phyloP scores from a whole-genome alignment of 768 basidiomycete genomes.

The Amanita brunnescens region DNA sequence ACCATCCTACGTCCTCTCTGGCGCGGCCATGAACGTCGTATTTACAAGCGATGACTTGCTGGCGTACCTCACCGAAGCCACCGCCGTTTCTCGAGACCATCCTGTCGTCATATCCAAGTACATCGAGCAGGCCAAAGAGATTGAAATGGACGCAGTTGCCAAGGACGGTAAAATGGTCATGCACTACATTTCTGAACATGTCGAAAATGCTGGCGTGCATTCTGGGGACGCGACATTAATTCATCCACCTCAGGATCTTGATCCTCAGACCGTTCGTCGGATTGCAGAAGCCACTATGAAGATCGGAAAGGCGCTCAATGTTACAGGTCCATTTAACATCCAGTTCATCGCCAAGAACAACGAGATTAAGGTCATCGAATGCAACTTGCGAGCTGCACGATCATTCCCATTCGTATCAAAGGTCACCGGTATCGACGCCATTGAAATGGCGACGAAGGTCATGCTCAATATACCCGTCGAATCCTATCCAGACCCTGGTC shows the following conservation, averaged over 20 bases:
- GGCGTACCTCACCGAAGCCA: slow-evolving; percentile 89
- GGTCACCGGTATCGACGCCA: slow-evolving; percentile 94
- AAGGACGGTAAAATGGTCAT: slow-evolving; percentile 97
- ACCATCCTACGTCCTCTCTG: slow-evolving; percentile 98
- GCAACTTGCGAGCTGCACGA: slow-evolving; percentile 93
- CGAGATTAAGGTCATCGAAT: slow-evolving; percentile 99
- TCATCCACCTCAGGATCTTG: slow-evolving; percentile 95
- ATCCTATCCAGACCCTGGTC: slow-evolving; percentile 79
- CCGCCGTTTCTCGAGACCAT: slow-evolving; percentile 81
- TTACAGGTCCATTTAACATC: slow-evolving; percentile 98
- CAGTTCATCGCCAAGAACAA: slow-evolving; percentile 99
- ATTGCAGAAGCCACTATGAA: slow-evolving; percentile 97
- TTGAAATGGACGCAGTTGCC: slow-evolving; percentile 99
- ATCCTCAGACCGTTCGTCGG: slow-evolving; percentile 91
- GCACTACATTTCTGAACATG: slow-evolving; percentile 99
- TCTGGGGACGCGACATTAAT: slow-evolving; percentile 98
- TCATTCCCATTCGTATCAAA: slow-evolving; percentile 99
- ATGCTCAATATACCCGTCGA: slow-evolving; percentile 90
- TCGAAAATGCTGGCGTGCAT: slow-evolving; percentile 98
- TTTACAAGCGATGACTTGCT: slow-evolving; percentile 86
- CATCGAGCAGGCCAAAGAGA: slow-evolving; percentile 99
- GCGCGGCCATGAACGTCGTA: slow-evolving; percentile 99
- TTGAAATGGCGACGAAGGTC: slow-evolving; percentile 98
- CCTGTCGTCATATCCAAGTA: slow-evolving; percentile 99
- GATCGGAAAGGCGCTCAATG: slow-evolving; percentile 95